Conservation (phyloP, 345 rosid species). For the Clarkia xantiana region DNA sequence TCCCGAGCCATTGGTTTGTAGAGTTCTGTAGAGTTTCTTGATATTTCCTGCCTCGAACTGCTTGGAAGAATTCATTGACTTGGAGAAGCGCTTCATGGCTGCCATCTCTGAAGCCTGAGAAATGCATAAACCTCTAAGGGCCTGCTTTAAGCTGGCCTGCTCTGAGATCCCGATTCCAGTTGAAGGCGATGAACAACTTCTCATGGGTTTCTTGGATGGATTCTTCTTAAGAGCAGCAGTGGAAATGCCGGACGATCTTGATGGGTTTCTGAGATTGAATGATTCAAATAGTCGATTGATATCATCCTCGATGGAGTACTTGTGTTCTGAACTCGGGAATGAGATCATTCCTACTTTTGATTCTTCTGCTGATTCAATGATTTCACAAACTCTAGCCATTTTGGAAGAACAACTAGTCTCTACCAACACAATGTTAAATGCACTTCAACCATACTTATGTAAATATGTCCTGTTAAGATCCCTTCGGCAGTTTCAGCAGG, state of each 20-base stretch:
- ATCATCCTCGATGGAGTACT: constrained; percentile 55
- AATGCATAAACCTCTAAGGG: constrained; percentile 63
- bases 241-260: constrained; percentile 19
- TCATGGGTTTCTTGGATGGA: constrained; percentile 60
- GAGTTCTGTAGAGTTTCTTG: constrained; percentile 46
- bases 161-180: constrained; percentile 60
- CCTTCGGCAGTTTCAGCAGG: constrained; percentile 11
- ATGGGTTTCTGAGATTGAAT: constrained; percentile 30
- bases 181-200: constrained; percentile 42
- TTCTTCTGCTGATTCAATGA: constrained; percentile 38
- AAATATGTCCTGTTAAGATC: constrained; percentile 7
- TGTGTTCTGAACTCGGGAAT: constrained; percentile 20
- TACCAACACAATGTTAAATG: constrained; percentile 1
- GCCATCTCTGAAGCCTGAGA: constrained; percentile 85
- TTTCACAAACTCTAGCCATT: constrained; percentile 40
- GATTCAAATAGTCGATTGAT: constrained; percentile 59
- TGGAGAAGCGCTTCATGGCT: constrained; percentile 58
- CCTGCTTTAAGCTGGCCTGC: constrained; percentile 67
- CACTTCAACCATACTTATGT: constrained; percentile 21
- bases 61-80: constrained; percentile 29
- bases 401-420: constrained; percentile 7
- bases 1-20: constrained; percentile 43
- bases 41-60: constrained; percentile 45
- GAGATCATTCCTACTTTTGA: constrained; percentile 15
- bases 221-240: constrained; percentile 33